Base-by-base conservation (phyloP, 106 monocot species). In the Cymbidium sinense region DNA sequence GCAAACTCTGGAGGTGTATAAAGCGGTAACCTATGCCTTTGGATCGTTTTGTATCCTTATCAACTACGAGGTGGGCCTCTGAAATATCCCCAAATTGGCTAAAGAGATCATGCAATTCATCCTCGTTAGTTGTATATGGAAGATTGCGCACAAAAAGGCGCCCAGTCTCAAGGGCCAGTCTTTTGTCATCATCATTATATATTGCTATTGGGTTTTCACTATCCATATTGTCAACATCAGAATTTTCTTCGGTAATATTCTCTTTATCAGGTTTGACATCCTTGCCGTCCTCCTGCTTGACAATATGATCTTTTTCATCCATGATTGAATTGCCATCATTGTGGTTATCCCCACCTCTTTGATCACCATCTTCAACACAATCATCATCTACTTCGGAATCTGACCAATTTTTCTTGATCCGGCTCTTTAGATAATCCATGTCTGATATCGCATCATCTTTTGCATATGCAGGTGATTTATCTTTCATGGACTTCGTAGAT, bases 61-160 rank as follows among this genome's bases (percentile, higher is more conserved):
- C 88, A 64, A 89, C 88, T 29, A 99, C 94, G 80, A 99, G 71
- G 80, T 94, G 94, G n/a, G 89, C 90, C 67, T 89, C 85, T 30
- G 88, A 83, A 75, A 99, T 77, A 86, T 94, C 90, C 72, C 94
- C 98, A 81, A 83, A 94, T 79, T 88, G 84, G 61, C 89, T 83
- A 83, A 94, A 99, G 18, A 89, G 90, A 81, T 90, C 94, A 29
- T 81, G 39, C 67, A 99, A 67, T 39, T 99, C 98, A 75, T 94
- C 92, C 86, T 99, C 98, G 50, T 78, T 92, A 65, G 98, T 78
- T 43, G 92, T 87, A 79, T 86, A 99, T 70, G 94, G 87, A 84
- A 99, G 94, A 87, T 94, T 99, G 50, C 92, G 90, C 43, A 94
- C 78, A 80, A 94, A 99, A 35, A 99, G 79, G 19, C 98, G 98